Conservation (phyloP, 139 green algal species). For the Ostreobium quekettii region DNA sequence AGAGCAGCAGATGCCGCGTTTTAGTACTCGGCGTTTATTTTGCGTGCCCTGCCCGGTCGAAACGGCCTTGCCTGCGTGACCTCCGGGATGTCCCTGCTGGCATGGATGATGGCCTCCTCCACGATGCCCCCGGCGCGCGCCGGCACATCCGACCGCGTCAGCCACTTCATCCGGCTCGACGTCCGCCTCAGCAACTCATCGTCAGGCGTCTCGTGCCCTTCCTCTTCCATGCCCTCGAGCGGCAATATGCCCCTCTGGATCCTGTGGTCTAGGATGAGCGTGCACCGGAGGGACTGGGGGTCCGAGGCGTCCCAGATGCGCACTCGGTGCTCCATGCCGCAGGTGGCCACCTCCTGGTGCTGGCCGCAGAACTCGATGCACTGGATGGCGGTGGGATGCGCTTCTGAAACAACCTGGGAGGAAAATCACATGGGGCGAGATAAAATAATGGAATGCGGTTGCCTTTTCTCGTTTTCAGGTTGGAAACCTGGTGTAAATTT, state of each 20-base stretch:
- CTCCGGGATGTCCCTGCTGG: conserved; percentile 44
- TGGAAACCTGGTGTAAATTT: too few relatives aligned
- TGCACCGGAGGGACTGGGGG: not conserved
- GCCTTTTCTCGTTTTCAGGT: too few relatives aligned
- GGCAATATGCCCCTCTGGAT: not conserved
- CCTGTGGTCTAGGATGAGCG: conserved; percentile 14
- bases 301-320: conserved; percentile 40
- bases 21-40: too few relatives aligned
- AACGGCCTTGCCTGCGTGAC: conserved; percentile 52
- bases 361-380: conserved; percentile 41
- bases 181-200: conserved; percentile 10
- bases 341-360: conserved; percentile 40
- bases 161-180: conserved; percentile 22
- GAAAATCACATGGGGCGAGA: too few relatives aligned
- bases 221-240: too few relatives aligned
- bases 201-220: not conserved
- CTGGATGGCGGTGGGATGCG: conserved; percentile 42
- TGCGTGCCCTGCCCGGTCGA: too few relatives aligned
- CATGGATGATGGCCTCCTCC: conserved; percentile 40
- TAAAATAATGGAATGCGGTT: too few relatives aligned
- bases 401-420: conserved; percentile 27
- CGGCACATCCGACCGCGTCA: conserved; percentile 21
- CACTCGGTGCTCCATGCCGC: conserved; percentile 49
- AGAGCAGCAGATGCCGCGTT: too few relatives aligned
- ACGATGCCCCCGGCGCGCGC: conserved; percentile 25